A percentile compares a stretch with the other conserved stretches of the same genome.
Conservation (phyloP, 345 rosid genomes). For the Aquilaria sinensis region DNA sequence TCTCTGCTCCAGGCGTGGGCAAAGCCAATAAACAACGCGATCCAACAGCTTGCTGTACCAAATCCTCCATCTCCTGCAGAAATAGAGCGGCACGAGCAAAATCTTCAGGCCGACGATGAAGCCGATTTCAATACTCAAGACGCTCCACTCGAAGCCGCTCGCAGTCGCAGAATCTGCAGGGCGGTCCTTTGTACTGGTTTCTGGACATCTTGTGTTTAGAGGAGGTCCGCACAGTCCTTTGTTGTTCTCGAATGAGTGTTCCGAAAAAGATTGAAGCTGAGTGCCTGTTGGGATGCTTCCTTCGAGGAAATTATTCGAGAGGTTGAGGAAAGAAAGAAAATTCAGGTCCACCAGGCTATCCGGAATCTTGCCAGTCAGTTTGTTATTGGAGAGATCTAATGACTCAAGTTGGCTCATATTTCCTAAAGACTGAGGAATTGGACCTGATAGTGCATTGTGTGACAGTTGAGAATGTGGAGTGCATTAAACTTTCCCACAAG, state of each 20-base stretch:
- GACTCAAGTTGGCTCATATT: constrained; percentile 19
- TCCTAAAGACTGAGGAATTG: constrained; percentile 17
- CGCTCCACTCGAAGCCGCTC: neutral
- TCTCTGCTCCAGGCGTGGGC: neutral
- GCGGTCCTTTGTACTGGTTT: neutral
- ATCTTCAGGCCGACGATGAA: constrained; percentile 3
- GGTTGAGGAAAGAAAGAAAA: constrained; percentile 26
- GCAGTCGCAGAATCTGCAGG: neutral
- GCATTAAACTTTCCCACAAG: constrained; percentile 15
- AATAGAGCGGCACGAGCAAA: constrained; percentile 1
- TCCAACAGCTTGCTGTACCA: constrained; percentile 1
- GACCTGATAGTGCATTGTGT: constrained; percentile 12
- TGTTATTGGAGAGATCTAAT: constrained; percentile 24
- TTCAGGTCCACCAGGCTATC: constrained; percentile 9
- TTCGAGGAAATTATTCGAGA: constrained; percentile 21
- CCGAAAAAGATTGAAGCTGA: constrained; percentile 24
- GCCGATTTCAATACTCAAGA: neutral
- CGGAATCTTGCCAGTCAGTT: constrained; percentile 25
- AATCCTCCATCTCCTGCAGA: constrained; percentile 9
- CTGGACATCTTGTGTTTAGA: neutral
- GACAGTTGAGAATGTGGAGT: constrained; percentile 25
- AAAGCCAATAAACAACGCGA: neutral
- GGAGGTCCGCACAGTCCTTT: constrained; percentile 22
- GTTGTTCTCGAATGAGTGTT: constrained; percentile 16
- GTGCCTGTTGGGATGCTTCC: constrained; percentile 24